Evolutionary conservation across 2,329 filamentous ascomycete genomes (phyloP).

Genomic region (Paecilomyces fulvus): DNA sequence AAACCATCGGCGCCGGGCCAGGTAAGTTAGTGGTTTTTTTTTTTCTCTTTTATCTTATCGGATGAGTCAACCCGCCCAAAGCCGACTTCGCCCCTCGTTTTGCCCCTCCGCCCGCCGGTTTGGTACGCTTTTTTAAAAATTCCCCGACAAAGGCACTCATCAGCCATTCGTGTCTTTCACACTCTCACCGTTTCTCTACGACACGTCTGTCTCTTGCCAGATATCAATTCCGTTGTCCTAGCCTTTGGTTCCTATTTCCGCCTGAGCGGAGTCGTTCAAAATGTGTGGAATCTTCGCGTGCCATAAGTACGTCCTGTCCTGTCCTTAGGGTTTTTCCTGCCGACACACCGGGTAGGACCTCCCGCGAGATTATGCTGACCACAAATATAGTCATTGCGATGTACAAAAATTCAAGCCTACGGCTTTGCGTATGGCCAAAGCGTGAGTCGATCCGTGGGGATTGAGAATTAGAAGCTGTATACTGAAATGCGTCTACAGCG

Average conservation of each 20-base stretch:
- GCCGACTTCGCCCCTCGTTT: constrained; percentile 2
- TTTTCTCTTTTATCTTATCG: constrained; percentile 21
- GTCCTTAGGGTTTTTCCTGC: constrained; percentile 6
- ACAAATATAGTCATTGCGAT: constrained; percentile 63
- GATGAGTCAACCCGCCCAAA: constrained; percentile 13
- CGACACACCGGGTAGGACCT: constrained; percentile 2
- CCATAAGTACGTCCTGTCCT: constrained; percentile 62
- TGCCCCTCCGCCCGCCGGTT: not conserved
- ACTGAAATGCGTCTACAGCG: constrained; percentile 47
- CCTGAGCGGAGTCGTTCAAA: constrained; percentile 35
- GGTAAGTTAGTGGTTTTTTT: not conserved
- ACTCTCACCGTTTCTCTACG: not conserved
- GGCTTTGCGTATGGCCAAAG: constrained; percentile 86
- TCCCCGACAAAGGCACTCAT: not conserved
- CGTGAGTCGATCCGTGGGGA: constrained; percentile 49
- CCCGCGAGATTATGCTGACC: constrained; percentile 4
- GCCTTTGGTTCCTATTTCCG: not conserved
- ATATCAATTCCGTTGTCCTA: not conserved
- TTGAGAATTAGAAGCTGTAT: constrained; percentile 3
- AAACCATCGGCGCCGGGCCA: not conserved
- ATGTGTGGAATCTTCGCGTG: constrained; percentile 99
- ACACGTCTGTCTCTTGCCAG: not conserved
- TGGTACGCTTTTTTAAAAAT: constrained; percentile 4
- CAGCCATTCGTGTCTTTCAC: not conserved
- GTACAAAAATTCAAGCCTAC: constrained; percentile 94